Evolutionary conservation across 2,329 filamentous ascomycete genomes (phyloP), one percentile per base, ranked within the genome.

Genomic region (Xylariaceae sp.): DNA sequence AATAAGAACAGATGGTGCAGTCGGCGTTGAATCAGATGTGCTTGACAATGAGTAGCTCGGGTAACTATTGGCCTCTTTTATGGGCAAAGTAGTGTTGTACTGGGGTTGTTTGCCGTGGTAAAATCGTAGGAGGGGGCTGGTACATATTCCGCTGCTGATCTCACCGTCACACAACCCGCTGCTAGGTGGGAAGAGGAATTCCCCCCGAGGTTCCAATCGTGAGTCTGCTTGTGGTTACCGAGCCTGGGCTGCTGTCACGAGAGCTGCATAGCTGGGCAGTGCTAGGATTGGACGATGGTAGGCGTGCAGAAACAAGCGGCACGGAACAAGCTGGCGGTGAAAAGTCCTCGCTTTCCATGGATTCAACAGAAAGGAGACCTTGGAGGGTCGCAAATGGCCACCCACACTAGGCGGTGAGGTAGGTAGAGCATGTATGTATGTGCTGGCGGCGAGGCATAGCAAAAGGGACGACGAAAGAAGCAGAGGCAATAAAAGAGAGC

Each of bases 141-240:
- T 57, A 59, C 41, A 50, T 48, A 43, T 47, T 59, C 59, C 56
- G 62, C 58, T 63, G 63, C 63, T 65, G 63, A 68, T 67, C 64
- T 65, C 62, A 67, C 64, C 54, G 65, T 69, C 59, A 62, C 53
- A 69, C 64, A 63, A 62, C 29, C 34, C 47, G 47, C 26, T 26
- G 8, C 26, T 54, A 62, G 57, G 57, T 56, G 59, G 56, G 54
- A 46, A 58, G 59, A 55, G 49, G 52, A 50, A 56, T 61, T 55
- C 58, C 57, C 55, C 55, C 29, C 54, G 54, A 56, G 26, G 42
- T 34, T 42, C 55, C 53, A 56, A 52, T 56, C 53, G 52, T 49
- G 60, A 59, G 49, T 59, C 60, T 61, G 63, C 49, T 55, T 55
- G 54, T 53, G 52, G 54, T 55, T 54, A 61, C 53, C 51, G 53